Conservation (phyloP, 306 rosid species). For the Glycyrrhiza uralensis region DNA sequence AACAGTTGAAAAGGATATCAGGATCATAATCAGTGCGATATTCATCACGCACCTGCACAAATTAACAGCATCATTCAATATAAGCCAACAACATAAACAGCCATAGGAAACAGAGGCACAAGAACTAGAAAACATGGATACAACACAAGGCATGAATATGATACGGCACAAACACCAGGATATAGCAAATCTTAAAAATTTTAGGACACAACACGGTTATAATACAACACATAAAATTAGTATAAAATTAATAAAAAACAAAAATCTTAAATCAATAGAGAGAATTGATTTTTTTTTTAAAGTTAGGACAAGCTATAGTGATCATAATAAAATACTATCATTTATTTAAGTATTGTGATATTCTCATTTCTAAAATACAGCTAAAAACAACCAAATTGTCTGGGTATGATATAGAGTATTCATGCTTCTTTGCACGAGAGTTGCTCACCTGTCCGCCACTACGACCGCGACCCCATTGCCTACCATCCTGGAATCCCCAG, state of each 20-base stretch:
- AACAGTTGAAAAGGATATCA: constrained; percentile 74
- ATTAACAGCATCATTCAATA: constrained; percentile 4
- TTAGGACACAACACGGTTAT: background rate
- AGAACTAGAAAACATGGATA: background rate
- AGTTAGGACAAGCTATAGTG: background rate
- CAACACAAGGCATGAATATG: background rate
- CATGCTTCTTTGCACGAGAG: background rate
- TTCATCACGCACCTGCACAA: constrained; percentile 89
- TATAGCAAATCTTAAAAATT: background rate
- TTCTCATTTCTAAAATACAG: background rate
- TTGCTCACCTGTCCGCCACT: constrained; percentile 91
- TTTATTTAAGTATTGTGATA: background rate
- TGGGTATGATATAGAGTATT: background rate
- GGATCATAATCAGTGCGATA: constrained; percentile 99
- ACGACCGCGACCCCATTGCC: constrained; percentile 99
- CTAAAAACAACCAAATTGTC: background rate
- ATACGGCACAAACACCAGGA: background rate
- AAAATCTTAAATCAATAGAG: background rate
- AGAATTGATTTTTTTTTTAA: background rate
- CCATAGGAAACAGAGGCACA: background rate
- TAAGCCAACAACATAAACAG: constrained; percentile 8
- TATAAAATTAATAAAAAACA: background rate
- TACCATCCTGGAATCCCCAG: constrained; percentile 98
- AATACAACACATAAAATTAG: background rate
- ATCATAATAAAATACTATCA: background rate